These are phyloP conservation scores for Trichophyton simii DNA, from an alignment of 2,329 filamentous ascomycete genomes.

Conservation along the genomic window DNA sequence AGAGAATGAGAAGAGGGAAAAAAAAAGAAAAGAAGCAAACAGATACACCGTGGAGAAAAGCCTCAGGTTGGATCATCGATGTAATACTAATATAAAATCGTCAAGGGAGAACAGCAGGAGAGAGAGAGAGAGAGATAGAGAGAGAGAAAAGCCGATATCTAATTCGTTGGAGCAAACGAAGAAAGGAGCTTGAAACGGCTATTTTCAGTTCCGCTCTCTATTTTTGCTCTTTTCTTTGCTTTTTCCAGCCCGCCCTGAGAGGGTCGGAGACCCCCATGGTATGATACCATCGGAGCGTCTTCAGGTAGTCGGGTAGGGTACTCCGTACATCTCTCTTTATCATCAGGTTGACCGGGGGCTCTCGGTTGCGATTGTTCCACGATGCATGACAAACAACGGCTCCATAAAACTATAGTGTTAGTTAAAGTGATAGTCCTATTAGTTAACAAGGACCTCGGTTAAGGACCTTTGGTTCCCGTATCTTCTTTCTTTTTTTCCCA, in stretches of 20 bases:
- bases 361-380: conserved; percentile 2
- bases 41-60: neutral
- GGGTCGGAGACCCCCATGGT: neutral
- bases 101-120: neutral
- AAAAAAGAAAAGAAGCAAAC: neutral
- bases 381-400: conserved; percentile 1
- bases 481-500: neutral
- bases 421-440: neutral
- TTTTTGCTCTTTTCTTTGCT: neutral
- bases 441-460: neutral
- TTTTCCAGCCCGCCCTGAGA: neutral
- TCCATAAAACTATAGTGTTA: neutral
- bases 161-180: conserved; percentile 1
- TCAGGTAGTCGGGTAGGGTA: neutral
- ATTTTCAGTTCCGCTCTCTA: neutral
- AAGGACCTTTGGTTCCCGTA: neutral
- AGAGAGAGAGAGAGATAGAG: neutral
- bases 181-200: neutral
- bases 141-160: neutral
- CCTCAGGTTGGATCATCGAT: neutral
- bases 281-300: neutral
- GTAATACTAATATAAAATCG: neutral
- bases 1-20: neutral
- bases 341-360: too few species aligned
- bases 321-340: neutral